phyloP scores from a whole-genome alignment of 78 protist species.

The Dictyostelium purpureum region DNA sequence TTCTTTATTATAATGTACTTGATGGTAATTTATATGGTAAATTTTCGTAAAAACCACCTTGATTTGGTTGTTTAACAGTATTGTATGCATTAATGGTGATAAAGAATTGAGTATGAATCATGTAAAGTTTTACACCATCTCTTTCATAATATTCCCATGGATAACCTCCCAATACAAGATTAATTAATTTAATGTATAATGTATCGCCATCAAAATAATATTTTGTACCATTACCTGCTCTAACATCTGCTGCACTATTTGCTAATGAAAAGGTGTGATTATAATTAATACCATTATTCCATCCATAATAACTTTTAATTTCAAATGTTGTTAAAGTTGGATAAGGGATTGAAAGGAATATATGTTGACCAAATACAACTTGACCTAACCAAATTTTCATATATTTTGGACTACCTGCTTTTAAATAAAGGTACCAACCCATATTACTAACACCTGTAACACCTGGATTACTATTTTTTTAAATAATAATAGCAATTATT shows the following conservation, averaged over 20 bases:
- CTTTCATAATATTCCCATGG: background rate
- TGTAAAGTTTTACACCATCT: slow-evolving; percentile 18
- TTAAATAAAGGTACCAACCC: slow-evolving; percentile 41
- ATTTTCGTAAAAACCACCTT: background rate
- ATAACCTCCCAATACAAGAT: background rate
- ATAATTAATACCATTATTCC: background rate
- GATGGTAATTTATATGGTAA: slow-evolving; percentile 22
- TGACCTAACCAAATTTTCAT: slow-evolving; percentile 39
- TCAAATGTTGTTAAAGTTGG: slow-evolving; percentile 15
- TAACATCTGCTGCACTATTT: background rate
- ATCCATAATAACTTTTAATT: background rate
- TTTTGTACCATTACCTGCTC: slow-evolving; percentile 29
- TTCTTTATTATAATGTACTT: background rate
- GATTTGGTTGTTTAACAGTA: background rate
- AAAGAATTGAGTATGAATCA: background rate
- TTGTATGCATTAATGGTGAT: slow-evolving; percentile 8
- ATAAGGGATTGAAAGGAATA: slow-evolving; percentile 1
- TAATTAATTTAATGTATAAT: slow-evolving; percentile 7
- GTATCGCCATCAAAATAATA: slow-evolving; percentile 32
- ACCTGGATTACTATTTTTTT: slow-evolving; percentile 18
- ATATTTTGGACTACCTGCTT: background rate
- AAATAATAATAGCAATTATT: too few species aligned
- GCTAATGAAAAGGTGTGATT: background rate
- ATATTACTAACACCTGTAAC: slow-evolving; percentile 26
- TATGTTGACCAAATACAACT: slow-evolving; percentile 12